Evolutionary conservation across 768 basidiomycete species (phyloP).

Genomic region (Boletus reticulatus): DNA sequence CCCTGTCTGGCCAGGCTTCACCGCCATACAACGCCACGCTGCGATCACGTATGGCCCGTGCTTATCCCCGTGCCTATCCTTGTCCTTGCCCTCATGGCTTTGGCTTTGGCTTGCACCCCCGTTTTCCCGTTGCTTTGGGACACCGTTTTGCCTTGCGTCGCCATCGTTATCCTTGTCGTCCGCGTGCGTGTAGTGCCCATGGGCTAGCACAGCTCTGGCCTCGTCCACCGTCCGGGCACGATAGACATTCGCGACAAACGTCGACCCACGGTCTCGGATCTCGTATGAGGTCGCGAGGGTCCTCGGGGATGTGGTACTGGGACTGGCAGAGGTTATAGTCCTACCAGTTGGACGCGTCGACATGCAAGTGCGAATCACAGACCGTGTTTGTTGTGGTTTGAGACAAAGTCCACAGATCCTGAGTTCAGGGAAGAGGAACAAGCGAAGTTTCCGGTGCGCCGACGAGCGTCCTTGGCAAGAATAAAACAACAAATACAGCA

Average conservation of each 20-base stretch:
- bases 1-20: slow-evolving; percentile 64
- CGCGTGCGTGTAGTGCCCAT: no score
- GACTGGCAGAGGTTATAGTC: background rate
- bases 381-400: no score
- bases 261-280: slow-evolving; percentile 71
- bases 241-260: slow-evolving; percentile 66
- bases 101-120: no score
- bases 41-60: slow-evolving; percentile 60
- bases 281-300: slow-evolving; percentile 57
- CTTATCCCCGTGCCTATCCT: background rate
- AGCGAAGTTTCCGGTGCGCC: no score
- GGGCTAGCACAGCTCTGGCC: slow-evolving; percentile 35
- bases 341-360: background rate
- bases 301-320: background rate
- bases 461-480: background rate
- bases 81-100: no score
- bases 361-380: background rate
- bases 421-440: no score
- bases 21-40: slow-evolving; percentile 77
- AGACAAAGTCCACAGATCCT: no score
- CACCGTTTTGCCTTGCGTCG: no score
- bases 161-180: no score
- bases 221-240: slow-evolving; percentile 32
- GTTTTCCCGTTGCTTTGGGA: no score
- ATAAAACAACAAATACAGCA: background rate